Percentiles rank a stretch among this genome's conserved stretches.
These are phyloP conservation scores for Penicillium tannophilum DNA, from an alignment of 495 filamentous ascomycete species.

Conservation along the genomic window DNA sequence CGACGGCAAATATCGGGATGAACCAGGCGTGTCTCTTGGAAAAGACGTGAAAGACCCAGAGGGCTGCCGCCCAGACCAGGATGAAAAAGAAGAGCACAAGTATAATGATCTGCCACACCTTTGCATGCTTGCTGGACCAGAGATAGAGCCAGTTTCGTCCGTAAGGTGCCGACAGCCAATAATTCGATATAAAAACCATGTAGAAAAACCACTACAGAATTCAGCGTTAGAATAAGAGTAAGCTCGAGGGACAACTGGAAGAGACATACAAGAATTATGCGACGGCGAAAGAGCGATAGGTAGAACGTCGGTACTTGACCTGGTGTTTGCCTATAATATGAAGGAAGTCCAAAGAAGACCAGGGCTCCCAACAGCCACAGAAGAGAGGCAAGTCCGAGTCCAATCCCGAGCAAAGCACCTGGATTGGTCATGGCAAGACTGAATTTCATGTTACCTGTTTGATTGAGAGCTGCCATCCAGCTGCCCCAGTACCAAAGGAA, in stretches of 20 bases:
- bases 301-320: conserved; percentile 65
- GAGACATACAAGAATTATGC: conserved; percentile 50
- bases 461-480: conserved; percentile 42
- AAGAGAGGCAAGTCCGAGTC: conserved; percentile 54
- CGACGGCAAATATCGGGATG: conserved; percentile 53
- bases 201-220: conserved; percentile 29
- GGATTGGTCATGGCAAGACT: conserved; percentile 34
- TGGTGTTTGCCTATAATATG: conserved; percentile 60
- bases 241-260: conserved; percentile 5
- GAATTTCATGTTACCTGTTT: conserved; percentile 18
- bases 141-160: conserved; percentile 54
- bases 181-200: conserved; percentile 34
- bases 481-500: conserved; percentile 55
- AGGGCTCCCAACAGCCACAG: conserved; percentile 23
- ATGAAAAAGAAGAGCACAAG: conserved; percentile 49
- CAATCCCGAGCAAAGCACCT: conserved; percentile 47
- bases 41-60: conserved; percentile 44
- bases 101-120: conserved; percentile 46
- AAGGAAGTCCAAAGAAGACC: conserved; percentile 48
- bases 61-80: conserved; percentile 43
- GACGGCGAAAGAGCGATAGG: conserved; percentile 54
- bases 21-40: conserved; percentile 53
- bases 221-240: conserved; percentile 8
- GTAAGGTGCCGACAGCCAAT: conserved; percentile 52
- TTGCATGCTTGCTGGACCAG: conserved; percentile 46